phyloP scores from a whole-genome alignment of 140 eudicot genomes.

The Ambrosia hybrid region DNA sequence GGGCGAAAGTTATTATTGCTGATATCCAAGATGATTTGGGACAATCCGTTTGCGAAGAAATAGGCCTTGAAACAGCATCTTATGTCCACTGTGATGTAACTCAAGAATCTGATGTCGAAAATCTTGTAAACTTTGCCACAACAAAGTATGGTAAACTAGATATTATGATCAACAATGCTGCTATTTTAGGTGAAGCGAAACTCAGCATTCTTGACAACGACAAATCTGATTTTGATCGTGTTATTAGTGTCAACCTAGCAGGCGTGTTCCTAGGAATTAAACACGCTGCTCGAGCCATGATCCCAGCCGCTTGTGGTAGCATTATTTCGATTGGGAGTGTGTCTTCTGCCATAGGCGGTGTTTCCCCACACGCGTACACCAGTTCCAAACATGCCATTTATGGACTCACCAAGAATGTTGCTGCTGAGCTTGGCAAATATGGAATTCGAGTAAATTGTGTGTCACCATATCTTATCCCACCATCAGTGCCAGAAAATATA shows the following conservation, averaged over 20 bases:
- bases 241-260: constrained; percentile 34
- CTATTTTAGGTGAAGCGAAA: constrained; percentile 17
- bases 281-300: constrained; percentile 59
- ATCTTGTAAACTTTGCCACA: constrained; percentile 14
- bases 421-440: constrained; percentile 18
- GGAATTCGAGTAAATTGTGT: constrained; percentile 37
- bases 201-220: constrained; percentile 36
- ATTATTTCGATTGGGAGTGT: constrained; percentile 43
- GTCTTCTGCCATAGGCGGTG: constrained; percentile 26
- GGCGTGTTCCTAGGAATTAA: constrained; percentile 48
- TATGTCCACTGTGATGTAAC: constrained; percentile 35
- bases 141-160: constrained; percentile 37
- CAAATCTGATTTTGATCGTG: constrained; percentile 34
- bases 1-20: constrained; percentile 30
- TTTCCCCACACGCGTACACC: constrained; percentile 41
- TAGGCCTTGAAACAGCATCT: constrained; percentile 24
- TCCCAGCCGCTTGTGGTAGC: constrained; percentile 36
- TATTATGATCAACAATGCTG: constrained; percentile 46
- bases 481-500: constrained; percentile 16
- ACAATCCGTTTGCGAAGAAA: constrained; percentile 26
- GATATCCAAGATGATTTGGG: constrained; percentile 34
- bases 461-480: constrained; percentile 26
- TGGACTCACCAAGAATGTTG: constrained; percentile 44
- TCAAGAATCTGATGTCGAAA: constrained; percentile 22
- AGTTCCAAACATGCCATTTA: constrained; percentile 47